Evolutionary conservation across 2,329 filamentous ascomycete species (phyloP).

Genomic region (Colletotrichum nymphaeae): DNA sequence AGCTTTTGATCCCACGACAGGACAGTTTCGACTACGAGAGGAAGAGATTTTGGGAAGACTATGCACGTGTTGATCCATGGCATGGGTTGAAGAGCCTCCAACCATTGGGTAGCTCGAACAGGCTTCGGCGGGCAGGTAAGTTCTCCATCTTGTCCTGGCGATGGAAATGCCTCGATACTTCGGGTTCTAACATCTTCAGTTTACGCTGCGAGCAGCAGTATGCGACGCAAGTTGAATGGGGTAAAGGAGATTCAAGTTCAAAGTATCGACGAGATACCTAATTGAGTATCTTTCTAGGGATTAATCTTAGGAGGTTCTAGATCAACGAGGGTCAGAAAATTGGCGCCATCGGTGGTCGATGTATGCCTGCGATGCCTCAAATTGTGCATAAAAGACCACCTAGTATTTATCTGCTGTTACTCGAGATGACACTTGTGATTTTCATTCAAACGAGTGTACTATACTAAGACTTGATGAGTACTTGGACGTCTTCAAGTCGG

Average conservation of each 20-base stretch:
- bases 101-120: slow-evolving; percentile 42
- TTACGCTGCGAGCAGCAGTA: not conserved
- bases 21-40: slow-evolving; percentile 52
- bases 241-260: not conserved
- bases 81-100: slow-evolving; percentile 53
- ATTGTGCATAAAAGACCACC: not conserved
- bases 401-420: not conserved
- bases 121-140: not conserved
- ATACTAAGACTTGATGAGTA: too few relatives aligned
- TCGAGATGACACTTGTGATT: not conserved
- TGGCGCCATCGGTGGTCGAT: too few relatives aligned
- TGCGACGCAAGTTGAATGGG: not conserved
- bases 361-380: too few relatives aligned
- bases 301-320: too few relatives aligned
- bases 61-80: slow-evolving; percentile 55
- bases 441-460: too few relatives aligned
- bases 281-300: not conserved
- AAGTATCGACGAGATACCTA: not conserved
- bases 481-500: too few relatives aligned
- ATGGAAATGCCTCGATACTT: not conserved
- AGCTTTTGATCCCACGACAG: slow-evolving; percentile 45
- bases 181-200: not conserved
- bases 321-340: too few relatives aligned
- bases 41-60: slow-evolving; percentile 56
- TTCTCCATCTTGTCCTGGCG: not conserved